Base-by-base conservation (phyloP, 345 rosid genomes). In the Brassica juncea region DNA sequence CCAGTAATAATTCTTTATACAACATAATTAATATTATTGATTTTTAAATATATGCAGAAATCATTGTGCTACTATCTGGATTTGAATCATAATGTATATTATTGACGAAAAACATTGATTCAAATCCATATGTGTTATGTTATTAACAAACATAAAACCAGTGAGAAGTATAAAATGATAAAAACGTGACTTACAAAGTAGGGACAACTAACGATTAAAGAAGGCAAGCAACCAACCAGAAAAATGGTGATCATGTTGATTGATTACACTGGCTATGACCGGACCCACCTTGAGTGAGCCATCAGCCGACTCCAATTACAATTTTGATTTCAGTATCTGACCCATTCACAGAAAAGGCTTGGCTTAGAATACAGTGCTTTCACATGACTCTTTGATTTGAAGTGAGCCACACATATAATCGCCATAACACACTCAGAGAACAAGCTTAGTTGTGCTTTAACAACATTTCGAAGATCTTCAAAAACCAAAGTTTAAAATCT, bases 161-260 rank as follows among this genome's bases (percentile, higher is more conserved):
- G 2, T 54, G 73, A 59, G 44, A 66, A 68, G 15, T 60, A 60
- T 12, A 47, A 16, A 60, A 59, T 76, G 60, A 42, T 12, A 68
- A 39, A 76, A 76, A 77, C 80, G 75, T 70, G 70, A 28, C 49
- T 77, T 35, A 19, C 19, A 67, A 67, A 75, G 72, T 55, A 25
- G 65, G 65, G 79, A 57, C 62, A 58, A 44, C 16, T 37, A 28
- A 35, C 10, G 42, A 32, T 32, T 32, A 32, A 58, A 58, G 60
- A 55, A 30, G 5, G 58, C 2, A 5, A 5, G 2, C 25, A 73
- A 16, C 3, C 52, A 34, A 28, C 54, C 52, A 75, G 55, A 76
- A 32, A 35, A 30, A 30, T 19, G 69, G 27, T 60, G 68, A 57
- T 59, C 74, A 69, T 60, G 8, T 49, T 21, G 27, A 7, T 49